phyloP scores from a whole-genome alignment of 2,329 filamentous ascomycete genomes.

The Polychaeton citri region DNA sequence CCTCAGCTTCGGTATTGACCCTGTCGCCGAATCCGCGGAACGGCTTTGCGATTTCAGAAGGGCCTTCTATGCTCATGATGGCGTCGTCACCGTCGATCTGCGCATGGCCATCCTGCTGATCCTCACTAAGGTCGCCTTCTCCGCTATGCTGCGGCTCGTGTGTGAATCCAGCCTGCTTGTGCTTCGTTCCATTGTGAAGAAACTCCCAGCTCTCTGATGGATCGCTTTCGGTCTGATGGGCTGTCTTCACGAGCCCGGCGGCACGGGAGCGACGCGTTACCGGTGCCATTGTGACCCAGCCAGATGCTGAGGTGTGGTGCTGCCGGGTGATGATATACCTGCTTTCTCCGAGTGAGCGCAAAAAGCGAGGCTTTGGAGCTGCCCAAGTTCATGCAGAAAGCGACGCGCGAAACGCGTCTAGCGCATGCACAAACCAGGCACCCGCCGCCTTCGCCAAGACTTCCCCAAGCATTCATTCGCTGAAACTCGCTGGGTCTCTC shows the following conservation, averaged over 20 bases:
- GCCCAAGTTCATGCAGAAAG: not conserved
- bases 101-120: conserved; percentile 2
- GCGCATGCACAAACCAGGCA: no score
- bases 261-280: conserved; percentile 7
- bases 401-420: not conserved
- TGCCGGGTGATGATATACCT: no score
- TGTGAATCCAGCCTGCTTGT: not conserved
- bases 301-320: no score
- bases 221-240: conserved; percentile 1
- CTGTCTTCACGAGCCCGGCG: conserved; percentile 1
- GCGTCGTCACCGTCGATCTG: conserved; percentile 7
- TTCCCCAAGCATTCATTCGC: no score
- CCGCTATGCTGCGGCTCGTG: not conserved
- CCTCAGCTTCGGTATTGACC: conserved; percentile 70
- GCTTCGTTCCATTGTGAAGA: conserved; percentile 1
- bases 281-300: conserved; percentile 7
- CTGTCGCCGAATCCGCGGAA: conserved; percentile 53
- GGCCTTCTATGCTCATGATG: conserved; percentile 1
- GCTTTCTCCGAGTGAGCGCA: no score
- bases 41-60: conserved; percentile 34
- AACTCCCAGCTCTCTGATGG: conserved; percentile 7
- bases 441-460: no score
- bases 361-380: no score
- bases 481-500: no score
- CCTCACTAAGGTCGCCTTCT: conserved; percentile 2